A percentile compares a stretch with the other conserved stretches of the same genome.
These are phyloP conservation scores for Centella asiatica DNA, from an alignment of 129 eudicot species.

Conservation along the genomic window DNA sequence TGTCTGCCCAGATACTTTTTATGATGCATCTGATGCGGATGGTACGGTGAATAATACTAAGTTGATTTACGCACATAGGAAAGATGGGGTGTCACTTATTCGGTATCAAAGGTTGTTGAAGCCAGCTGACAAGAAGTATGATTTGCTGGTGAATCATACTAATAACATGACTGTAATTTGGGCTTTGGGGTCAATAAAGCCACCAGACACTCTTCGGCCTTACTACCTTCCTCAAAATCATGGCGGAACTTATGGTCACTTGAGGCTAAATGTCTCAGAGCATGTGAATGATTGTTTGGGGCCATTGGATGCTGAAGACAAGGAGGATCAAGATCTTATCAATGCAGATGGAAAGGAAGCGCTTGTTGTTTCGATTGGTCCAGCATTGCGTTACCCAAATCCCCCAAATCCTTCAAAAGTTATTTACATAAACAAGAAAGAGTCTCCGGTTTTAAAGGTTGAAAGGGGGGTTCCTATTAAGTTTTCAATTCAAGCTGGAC, in stretches of 20 bases:
- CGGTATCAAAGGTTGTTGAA: constrained; percentile 57
- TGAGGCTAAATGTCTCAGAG: constrained; percentile 60
- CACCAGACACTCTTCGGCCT: constrained; percentile 72
- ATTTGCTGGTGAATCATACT: constrained; percentile 40
- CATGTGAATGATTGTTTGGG: constrained; percentile 71
- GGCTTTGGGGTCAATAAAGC: constrained; percentile 81
- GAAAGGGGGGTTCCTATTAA: constrained; percentile 89
- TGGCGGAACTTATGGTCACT: constrained; percentile 66
- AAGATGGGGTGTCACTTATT: constrained; percentile 84
- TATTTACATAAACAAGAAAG: constrained; percentile 78
- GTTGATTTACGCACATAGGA: constrained; percentile 79
- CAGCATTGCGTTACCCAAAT: constrained; percentile 70
- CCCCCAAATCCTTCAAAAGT: constrained; percentile 94
- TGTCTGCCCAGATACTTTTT: constrained; percentile 73
- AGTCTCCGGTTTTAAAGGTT: constrained; percentile 77
- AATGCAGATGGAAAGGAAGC: constrained; percentile 60
- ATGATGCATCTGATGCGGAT: constrained; percentile 26
- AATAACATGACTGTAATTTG: constrained; percentile 74
- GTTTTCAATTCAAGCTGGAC: constrained; percentile 91
- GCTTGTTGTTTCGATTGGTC: constrained; percentile 68
- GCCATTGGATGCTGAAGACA: constrained; percentile 78
- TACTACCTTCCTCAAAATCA: constrained; percentile 79
- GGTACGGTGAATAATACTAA: constrained; percentile 50
- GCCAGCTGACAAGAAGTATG: constrained; percentile 53
- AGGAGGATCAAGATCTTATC: constrained; percentile 80